Base-by-base conservation (phyloP, 2,329 filamentous ascomycete species). In the Penicillium sp. region DNA sequence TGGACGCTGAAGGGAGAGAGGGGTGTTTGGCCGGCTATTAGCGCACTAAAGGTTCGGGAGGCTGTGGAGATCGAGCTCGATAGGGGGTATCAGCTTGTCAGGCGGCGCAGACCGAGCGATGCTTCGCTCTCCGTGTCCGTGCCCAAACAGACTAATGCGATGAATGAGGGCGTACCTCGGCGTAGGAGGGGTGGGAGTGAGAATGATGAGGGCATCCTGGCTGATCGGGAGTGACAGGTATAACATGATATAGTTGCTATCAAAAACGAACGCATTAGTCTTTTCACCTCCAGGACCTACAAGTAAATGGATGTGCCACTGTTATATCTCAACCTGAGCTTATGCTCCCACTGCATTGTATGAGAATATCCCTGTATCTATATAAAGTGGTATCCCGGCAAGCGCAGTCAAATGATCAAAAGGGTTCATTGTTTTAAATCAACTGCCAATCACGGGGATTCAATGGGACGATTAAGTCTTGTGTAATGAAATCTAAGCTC, bases 11-110 rank as follows among this genome's bases (percentile, higher is more conserved):
- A 88, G 51, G 93, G 93, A 1, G 93, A 97, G 74, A 78, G 86
- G 58, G 92, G 89, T 61, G 91, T 96, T 0, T 97, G 93, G 92
- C 93, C 92, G 0, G 90, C 91, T 2, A 84, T 96, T 3, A 86
- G 86, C 30, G 90, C 91, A 13, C 74, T 97, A 57, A 87, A 88
- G 63, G 86, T 96, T 7, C 79, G 93, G 7, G 94, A 90, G 71
- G 88, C 87, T 4, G 82, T 97, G 7, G 93, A 97, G 72, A 87
- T 91, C 51, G 91, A 96, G 69, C 78, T 97, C 10, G 92, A 97
- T 70, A 79, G 86, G 43, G 89, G 90, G 0, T 97, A 96, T 71
- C 89, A 95, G 71, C 78, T 88, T 53, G 88, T 93, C 0, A 79
- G 90, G 56, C 82, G 68, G 26, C 66, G 71, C 36, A 63, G 66